phyloP scores from a whole-genome alignment of 169 alveolate genomes.

The Cyclospora cayetanensis region DNA sequence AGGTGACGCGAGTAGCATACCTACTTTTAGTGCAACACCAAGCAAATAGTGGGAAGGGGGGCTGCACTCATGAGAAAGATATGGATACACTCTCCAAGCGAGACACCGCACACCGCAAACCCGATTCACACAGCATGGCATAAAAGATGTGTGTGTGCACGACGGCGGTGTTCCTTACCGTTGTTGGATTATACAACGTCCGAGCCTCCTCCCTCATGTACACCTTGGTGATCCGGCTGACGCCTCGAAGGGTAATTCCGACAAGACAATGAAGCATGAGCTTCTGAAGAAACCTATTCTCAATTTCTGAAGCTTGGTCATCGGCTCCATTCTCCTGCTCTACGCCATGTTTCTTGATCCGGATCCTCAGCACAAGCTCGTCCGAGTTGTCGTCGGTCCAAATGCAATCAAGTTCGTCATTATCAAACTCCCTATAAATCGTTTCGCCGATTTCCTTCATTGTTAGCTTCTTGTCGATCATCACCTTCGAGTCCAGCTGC shows the following conservation, averaged over 20 bases:
- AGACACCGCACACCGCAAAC: too few relatives aligned
- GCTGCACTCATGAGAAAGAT: too few relatives aligned
- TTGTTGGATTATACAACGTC: constrained; percentile 82
- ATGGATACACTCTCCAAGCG: too few relatives aligned
- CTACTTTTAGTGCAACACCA: too few relatives aligned
- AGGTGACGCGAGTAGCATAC: too few relatives aligned
- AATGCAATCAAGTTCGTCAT: constrained; percentile 93
- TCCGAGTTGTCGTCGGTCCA: constrained; percentile 97
- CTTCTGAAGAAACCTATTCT: constrained; percentile 88
- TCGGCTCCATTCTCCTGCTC: constrained; percentile 63
- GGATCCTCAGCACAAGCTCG: constrained; percentile 94
- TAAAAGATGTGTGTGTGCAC: too few relatives aligned
- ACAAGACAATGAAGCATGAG: constrained; percentile 89
- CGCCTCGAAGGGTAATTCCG: constrained; percentile 88
- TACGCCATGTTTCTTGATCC: constrained; percentile 83
- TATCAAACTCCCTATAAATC: constrained; percentile 89
- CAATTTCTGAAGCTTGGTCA: constrained; percentile 80
- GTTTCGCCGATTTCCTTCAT: constrained; percentile 90
- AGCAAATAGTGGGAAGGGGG: too few relatives aligned
- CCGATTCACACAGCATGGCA: too few relatives aligned
- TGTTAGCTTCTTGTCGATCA: constrained; percentile 95
- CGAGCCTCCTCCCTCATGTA: constrained; percentile 96
- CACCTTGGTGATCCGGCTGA: constrained; percentile 94
- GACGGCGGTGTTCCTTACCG: too few relatives aligned
- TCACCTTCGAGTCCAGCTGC: constrained; percentile 93